phyloP scores from a whole-genome alignment of 2,329 filamentous ascomycete genomes.

The Verticillium tricorpus region DNA sequence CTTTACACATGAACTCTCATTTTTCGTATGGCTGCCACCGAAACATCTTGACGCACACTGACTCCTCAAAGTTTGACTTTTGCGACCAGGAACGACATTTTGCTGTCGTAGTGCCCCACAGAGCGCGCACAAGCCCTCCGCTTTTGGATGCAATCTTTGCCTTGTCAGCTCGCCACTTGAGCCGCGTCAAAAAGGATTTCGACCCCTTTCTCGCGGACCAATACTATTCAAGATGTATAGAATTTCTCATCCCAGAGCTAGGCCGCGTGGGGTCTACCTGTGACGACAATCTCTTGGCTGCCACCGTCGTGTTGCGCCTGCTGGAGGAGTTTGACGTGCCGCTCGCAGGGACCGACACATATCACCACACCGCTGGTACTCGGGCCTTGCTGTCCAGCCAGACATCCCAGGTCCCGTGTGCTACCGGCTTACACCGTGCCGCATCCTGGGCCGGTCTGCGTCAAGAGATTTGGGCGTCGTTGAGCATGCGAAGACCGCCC shows the following conservation, averaged over 20 bases:
- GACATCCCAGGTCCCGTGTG: constrained; percentile 32
- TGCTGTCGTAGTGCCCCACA: constrained; percentile 43
- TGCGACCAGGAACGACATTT: constrained; percentile 32
- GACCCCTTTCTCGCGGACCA: constrained; percentile 44
- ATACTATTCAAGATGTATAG: constrained; percentile 48
- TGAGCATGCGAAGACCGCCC: constrained; percentile 28
- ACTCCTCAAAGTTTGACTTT: constrained; percentile 7
- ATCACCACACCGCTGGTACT: constrained; percentile 41
- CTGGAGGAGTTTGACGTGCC: constrained; percentile 45
- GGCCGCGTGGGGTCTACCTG: constrained; percentile 31
- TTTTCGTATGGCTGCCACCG: background rate
- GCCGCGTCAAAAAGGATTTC: constrained; percentile 34
- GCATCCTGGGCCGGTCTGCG: constrained; percentile 55
- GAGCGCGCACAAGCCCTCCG: constrained; percentile 42
- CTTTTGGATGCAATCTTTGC: constrained; percentile 51
- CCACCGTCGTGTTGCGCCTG: constrained; percentile 51
- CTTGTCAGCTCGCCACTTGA: constrained; percentile 47
- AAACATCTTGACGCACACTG: background rate
- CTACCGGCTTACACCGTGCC: constrained; percentile 39
- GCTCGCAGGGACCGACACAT: constrained; percentile 34
- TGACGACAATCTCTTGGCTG: constrained; percentile 49
- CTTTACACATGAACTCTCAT: background rate
- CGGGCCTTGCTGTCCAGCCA: constrained; percentile 40
- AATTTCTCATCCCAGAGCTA: constrained; percentile 37
- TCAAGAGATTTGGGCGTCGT: constrained; percentile 51